Evolutionary conservation across 2,329 filamentous ascomycete genomes (phyloP).

Genomic region (Fusarium sarcochroum): DNA sequence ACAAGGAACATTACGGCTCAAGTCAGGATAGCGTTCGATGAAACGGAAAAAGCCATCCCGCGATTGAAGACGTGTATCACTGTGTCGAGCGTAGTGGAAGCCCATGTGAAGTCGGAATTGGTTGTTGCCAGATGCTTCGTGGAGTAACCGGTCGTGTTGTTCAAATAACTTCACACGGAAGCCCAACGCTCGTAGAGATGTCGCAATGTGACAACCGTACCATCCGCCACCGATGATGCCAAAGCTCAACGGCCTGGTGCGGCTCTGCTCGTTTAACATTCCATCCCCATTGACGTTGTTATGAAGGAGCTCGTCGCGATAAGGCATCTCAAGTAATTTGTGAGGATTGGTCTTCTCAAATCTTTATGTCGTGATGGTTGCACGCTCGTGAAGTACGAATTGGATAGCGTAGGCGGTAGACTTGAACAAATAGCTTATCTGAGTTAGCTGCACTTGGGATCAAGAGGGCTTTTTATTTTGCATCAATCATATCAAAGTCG

Average conservation of each 20-base stretch:
- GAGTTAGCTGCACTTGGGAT: too few species aligned
- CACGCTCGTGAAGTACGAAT: too few species aligned
- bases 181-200: not conserved
- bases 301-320: not conserved
- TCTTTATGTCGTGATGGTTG: too few species aligned
- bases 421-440: too few species aligned
- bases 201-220: conserved; percentile 13
- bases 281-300: not conserved
- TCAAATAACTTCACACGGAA: conserved; percentile 3
- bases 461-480: too few species aligned
- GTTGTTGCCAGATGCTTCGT: conserved; percentile 18
- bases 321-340: not conserved
- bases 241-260: not conserved
- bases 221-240: conserved; percentile 11
- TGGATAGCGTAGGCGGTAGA: too few species aligned
- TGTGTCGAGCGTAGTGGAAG: conserved; percentile 17
- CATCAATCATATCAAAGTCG: too few species aligned
- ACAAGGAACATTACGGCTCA: conserved; percentile 6
- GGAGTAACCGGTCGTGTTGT: conserved; percentile 8
- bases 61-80: conserved; percentile 3
- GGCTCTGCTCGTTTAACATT: not conserved
- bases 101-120: conserved; percentile 14
- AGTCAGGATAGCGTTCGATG: conserved; percentile 1
- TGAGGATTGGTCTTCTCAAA: too few species aligned
- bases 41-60: conserved; percentile 4